phyloP scores from a whole-genome alignment of 257 asterid species.

The Haberlea rhodopensis region DNA sequence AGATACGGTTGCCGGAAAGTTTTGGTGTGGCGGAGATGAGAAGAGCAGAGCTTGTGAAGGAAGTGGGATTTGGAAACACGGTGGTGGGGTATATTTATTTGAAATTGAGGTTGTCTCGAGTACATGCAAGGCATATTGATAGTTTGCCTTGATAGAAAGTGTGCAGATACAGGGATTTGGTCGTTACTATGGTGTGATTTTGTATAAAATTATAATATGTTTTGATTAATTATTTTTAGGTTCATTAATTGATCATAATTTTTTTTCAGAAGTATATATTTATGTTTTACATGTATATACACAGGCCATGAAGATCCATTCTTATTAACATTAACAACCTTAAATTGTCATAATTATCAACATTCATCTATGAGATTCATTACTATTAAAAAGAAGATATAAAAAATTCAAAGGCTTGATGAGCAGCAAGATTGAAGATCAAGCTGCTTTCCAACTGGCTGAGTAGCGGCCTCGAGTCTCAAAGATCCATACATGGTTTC shows the following conservation, averaged over 20 bases:
- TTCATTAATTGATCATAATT: too few species aligned
- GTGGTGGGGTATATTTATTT: neutral
- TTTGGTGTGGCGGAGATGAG: neutral
- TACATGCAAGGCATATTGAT: neutral
- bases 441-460: slow-evolving; percentile 78
- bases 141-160: too few species aligned
- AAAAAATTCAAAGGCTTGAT: too few species aligned
- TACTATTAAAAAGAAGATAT: neutral
- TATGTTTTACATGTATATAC: too few species aligned
- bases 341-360: too few species aligned
- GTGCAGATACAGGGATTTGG: too few species aligned
- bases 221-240: too few species aligned
- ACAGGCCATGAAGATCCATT: neutral
- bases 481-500: slow-evolving; percentile 85
- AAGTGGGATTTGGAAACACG: neutral
- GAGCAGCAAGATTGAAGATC: slow-evolving; percentile 6
- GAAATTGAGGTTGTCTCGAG: neutral
- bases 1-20: neutral
- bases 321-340: too few species aligned
- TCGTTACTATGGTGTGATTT: too few species aligned
- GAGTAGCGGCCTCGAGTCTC: slow-evolving; percentile 55
- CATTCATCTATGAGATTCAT: too few species aligned
- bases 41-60: neutral
- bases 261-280: too few species aligned
- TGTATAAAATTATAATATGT: too few species aligned